Evolutionary conservation across 2,329 filamentous ascomycete species (phyloP).

Genomic region (Nemania abortiva): DNA sequence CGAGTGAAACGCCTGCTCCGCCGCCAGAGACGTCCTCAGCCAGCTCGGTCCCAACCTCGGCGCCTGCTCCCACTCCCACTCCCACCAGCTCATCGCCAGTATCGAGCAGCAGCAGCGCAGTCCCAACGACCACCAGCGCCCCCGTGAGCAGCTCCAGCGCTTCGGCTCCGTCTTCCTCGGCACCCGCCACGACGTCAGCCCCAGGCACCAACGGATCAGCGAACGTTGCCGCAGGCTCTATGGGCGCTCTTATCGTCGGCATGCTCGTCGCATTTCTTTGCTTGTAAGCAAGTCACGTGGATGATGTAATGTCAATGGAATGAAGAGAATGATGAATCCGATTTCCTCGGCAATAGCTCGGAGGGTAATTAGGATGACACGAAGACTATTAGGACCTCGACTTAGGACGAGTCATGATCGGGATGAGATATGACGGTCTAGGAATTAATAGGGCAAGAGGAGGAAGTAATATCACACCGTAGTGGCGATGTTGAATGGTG

Average conservation of each 20-base stretch:
- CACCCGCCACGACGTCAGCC: constrained; percentile 45
- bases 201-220: constrained; percentile 50
- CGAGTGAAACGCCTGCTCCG: constrained; percentile 39
- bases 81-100: constrained; percentile 29
- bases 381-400: not conserved
- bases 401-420: not conserved
- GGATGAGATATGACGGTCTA: not conserved
- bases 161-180: constrained; percentile 25
- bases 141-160: constrained; percentile 35
- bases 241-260: constrained; percentile 52
- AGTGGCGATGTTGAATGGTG: constrained; percentile 19
- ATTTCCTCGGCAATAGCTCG: not conserved
- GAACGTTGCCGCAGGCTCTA: constrained; percentile 50
- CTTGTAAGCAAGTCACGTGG: constrained; percentile 49
- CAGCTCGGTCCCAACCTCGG: constrained; percentile 33
- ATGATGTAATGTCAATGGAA: not conserved
- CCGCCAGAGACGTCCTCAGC: constrained; percentile 40
- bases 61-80: constrained; percentile 26
- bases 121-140: constrained; percentile 28
- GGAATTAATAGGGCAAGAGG: constrained; percentile 24
- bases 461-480: constrained; percentile 14
- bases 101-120: constrained; percentile 37
- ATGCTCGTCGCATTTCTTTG: constrained; percentile 52
- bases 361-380: not conserved
- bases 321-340: not conserved